These are phyloP conservation scores for Protea cynaroides DNA, from an alignment of 164 flowering plant genomes.

Conservation along the genomic window DNA sequence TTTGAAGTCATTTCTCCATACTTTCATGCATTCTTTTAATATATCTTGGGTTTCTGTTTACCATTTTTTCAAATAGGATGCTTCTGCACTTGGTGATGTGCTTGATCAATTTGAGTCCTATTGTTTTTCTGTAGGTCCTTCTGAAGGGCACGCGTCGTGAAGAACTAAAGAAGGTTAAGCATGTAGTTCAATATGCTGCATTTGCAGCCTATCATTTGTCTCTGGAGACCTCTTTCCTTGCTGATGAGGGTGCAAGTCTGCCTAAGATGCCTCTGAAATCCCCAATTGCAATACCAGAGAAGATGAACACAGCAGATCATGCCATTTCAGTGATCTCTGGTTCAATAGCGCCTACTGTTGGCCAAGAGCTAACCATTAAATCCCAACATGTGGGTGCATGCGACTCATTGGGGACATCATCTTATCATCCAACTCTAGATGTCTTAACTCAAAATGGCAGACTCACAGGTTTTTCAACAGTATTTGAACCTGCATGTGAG, in stretches of 20 bases:
- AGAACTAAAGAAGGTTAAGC: conserved; percentile 71
- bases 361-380: conserved; percentile 15
- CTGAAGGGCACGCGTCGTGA: conserved; percentile 66
- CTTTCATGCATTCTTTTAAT: no score
- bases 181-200: conserved; percentile 64
- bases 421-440: conserved; percentile 1
- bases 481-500: conserved; percentile 22
- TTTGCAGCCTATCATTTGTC: no score
- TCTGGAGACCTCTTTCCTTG: conserved; percentile 82
- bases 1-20: no score
- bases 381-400: conserved; percentile 8
- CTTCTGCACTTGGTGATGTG: not conserved
- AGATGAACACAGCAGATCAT: conserved; percentile 39
- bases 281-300: conserved; percentile 56
- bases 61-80: not conserved
- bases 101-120: not conserved
- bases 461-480: conserved; percentile 17
- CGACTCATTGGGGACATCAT: not conserved
- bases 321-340: conserved; percentile 24
- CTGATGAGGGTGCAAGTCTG: conserved; percentile 74
- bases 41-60: no score
- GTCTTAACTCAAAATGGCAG: conserved; percentile 16
- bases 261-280: conserved; percentile 55
- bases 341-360: conserved; percentile 15
- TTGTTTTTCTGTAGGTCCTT: conserved; percentile 40